Conservation (phyloP, 2,329 filamentous ascomycete genomes). For the Talaromyces sp. region DNA sequence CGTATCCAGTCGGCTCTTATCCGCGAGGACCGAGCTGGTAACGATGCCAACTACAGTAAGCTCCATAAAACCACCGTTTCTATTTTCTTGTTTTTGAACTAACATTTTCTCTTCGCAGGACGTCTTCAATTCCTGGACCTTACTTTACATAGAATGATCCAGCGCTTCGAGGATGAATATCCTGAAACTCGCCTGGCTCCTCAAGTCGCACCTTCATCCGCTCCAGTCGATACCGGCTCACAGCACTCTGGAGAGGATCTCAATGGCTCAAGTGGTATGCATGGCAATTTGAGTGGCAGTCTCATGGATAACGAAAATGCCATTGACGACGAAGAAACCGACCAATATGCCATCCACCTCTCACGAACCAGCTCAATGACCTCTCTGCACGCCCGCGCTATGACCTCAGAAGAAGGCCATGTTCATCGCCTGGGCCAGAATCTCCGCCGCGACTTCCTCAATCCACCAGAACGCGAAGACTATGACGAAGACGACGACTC, state of each 20-base stretch:
- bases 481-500: conserved; percentile 41
- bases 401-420: conserved; percentile 69
- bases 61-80: conserved; percentile 17
- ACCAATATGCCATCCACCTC: conserved; percentile 51
- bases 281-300: conserved; percentile 24
- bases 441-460: conserved; percentile 65
- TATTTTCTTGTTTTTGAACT: conserved; percentile 19
- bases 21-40: conserved; percentile 69
- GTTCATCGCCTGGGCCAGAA: conserved; percentile 70
- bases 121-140: conserved; percentile 84
- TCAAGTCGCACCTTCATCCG: conserved; percentile 17
- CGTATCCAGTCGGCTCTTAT: conserved; percentile 81
- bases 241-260: conserved; percentile 39
- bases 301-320: conserved; percentile 34
- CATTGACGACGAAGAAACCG: conserved; percentile 46
- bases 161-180: conserved; percentile 94
- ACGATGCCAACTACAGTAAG: conserved; percentile 78
- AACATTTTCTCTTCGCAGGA: conserved; percentile 52
- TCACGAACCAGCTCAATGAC: conserved; percentile 67
- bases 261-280: conserved; percentile 36
- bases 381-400: conserved; percentile 66
- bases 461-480: conserved; percentile 47
- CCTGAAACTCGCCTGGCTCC: conserved; percentile 73
- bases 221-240: conserved; percentile 32
- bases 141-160: conserved; percentile 87